Evolutionary conservation across 1,139 yeast genomes (phyloP).

Genomic region (Blastobotrys apis): DNA sequence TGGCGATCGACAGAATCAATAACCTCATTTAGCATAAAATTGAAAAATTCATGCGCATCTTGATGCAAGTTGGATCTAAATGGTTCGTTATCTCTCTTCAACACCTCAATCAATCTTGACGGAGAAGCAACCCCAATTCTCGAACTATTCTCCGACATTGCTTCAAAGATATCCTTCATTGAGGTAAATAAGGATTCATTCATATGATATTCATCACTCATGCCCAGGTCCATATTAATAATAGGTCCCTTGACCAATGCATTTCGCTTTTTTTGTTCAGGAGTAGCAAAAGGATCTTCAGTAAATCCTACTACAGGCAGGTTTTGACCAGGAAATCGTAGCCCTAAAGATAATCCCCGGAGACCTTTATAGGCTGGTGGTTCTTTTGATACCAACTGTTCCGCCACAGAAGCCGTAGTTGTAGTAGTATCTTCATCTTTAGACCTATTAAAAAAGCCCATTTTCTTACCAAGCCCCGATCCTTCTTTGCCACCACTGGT

Average conservation of each 20-base stretch:
- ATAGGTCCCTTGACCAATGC: slow-evolving; percentile 84
- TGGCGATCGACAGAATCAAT: slow-evolving; percentile 58
- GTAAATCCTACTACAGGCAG: slow-evolving; percentile 46
- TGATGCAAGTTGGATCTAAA: slow-evolving; percentile 94
- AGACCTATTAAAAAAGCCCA: slow-evolving; percentile 14
- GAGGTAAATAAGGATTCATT: slow-evolving; percentile 62
- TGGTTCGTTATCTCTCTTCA: slow-evolving; percentile 76
- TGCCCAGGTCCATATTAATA: slow-evolving; percentile 67
- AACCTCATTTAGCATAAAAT: slow-evolving; percentile 75
- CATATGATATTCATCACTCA: slow-evolving; percentile 45
- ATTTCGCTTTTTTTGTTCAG: slow-evolving; percentile 74
- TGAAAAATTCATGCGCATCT: slow-evolving; percentile 95
- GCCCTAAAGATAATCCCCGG: slow-evolving; percentile 31
- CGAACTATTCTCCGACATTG: slow-evolving; percentile 68
- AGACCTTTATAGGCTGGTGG: slow-evolving; percentile 30
- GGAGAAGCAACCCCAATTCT: slow-evolving; percentile 86
- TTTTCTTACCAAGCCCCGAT: slow-evolving; percentile 12
- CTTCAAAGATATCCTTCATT: slow-evolving; percentile 78
- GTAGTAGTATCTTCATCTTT: slow-evolving; percentile 5
- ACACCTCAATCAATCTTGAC: slow-evolving; percentile 59
- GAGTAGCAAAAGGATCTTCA: slow-evolving; percentile 51
- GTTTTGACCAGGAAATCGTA: slow-evolving; percentile 36
- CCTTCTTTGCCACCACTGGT: not conserved
- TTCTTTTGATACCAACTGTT: slow-evolving; percentile 10
- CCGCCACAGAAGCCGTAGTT: slow-evolving; percentile 5